phyloP scores from a whole-genome alignment of 176 grass and related monocot genomes.

The Phoenix dactylifera region DNA sequence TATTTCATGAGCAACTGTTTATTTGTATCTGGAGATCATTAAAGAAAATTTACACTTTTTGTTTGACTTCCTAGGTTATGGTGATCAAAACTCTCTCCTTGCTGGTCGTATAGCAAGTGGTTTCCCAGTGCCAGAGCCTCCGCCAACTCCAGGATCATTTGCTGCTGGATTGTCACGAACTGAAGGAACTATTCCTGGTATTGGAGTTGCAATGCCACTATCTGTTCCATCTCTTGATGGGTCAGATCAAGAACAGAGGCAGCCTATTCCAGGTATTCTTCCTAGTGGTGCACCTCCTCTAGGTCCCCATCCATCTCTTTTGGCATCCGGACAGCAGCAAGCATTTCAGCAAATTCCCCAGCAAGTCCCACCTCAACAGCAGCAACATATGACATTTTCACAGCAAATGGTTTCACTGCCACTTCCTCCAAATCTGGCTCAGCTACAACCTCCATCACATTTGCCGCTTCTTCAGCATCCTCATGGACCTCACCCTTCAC shows the following conservation, averaged over 20 bases:
- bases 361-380: conserved; percentile 14
- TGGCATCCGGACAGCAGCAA: conserved; percentile 63
- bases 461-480: conserved; percentile 52
- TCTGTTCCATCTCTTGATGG: conserved; percentile 48
- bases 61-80: conserved; percentile 51
- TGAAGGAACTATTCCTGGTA: conserved; percentile 85
- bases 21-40: neutral
- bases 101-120: conserved; percentile 44
- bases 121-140: conserved; percentile 58
- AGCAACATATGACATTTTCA: conserved; percentile 63
- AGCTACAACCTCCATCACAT: conserved; percentile 62
- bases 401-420: conserved; percentile 46
- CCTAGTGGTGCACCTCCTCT: conserved; percentile 68
- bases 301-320: conserved; percentile 91
- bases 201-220: conserved; percentile 59
- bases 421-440: conserved; percentile 58
- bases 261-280: conserved; percentile 14
- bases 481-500: conserved; percentile 53
- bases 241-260: conserved; percentile 40
- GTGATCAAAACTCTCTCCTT: conserved; percentile 61
- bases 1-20: neutral
- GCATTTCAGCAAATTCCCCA: conserved; percentile 66
- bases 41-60: neutral
- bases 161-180: conserved; percentile 50
- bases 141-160: conserved; percentile 60